These are phyloP conservation scores for Athelia psychrophila DNA, from an alignment of 1,284 basidiomycete species.

Conservation along the genomic window DNA sequence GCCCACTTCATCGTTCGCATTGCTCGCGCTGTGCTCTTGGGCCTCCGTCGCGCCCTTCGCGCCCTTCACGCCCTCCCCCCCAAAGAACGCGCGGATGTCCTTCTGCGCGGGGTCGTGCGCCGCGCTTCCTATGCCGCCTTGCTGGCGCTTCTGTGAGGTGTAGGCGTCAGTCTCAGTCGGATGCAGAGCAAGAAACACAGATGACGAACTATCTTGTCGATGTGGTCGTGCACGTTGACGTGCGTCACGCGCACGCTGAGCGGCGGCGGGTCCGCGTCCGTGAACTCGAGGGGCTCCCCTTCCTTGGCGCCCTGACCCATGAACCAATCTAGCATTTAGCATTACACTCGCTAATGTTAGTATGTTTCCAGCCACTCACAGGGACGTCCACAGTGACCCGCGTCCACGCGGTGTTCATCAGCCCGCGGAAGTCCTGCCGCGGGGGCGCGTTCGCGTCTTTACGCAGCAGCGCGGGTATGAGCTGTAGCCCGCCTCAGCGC, in stretches of 20 bases:
- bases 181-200: background rate
- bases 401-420: slow-evolving; percentile 74
- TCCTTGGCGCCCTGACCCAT: slow-evolving; percentile 27
- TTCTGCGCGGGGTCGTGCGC: slow-evolving; percentile 75
- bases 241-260: slow-evolving; percentile 45
- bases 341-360: too few species aligned
- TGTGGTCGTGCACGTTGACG: slow-evolving; percentile 56
- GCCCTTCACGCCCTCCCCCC: slow-evolving; percentile 34
- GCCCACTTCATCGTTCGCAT: slow-evolving; percentile 25
- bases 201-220: slow-evolving; percentile 50
- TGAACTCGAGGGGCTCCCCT: slow-evolving; percentile 20
- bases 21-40: slow-evolving; percentile 24
- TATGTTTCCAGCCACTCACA: slow-evolving; percentile 39
- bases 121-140: slow-evolving; percentile 73
- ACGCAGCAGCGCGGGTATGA: slow-evolving; percentile 49
- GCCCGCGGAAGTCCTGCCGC: slow-evolving; percentile 41
- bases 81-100: slow-evolving; percentile 77
- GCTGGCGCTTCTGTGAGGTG: slow-evolving; percentile 59
- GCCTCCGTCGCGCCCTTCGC: slow-evolving; percentile 18
- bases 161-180: slow-evolving; percentile 1
- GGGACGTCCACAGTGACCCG: slow-evolving; percentile 47
- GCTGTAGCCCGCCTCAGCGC: slow-evolving; percentile 5
- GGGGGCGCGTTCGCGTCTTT: slow-evolving; percentile 30
- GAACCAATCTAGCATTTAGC: too few species aligned
- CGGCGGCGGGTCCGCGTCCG: slow-evolving; percentile 26